Evolutionary conservation across 1,139 yeast genomes (phyloP), one percentile per base, ranked within the genome.

Genomic region (Suhomyces wounanorum): DNA sequence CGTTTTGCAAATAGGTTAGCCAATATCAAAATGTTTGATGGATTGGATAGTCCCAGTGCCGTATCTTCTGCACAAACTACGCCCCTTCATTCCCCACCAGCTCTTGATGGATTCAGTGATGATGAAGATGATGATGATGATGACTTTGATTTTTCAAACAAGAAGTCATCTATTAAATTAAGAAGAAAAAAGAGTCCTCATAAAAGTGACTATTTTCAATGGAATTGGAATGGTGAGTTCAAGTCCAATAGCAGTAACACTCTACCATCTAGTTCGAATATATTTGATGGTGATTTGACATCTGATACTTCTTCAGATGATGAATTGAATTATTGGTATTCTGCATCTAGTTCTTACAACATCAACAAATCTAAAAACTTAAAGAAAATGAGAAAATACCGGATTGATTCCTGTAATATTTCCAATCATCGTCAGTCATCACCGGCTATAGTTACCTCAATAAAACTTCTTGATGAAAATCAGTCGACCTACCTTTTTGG

Each of bases 11-110:
- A 69, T 26, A 57, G 72, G 37, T 63, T 73, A 48, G 69, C 69
- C 38, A 71, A 73, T 46, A 65, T 75, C 55, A 73, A 72, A 58
- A 68, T 67, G 67, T 76, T 76, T 59, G 72, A 75, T 54, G 79
- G 78, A 2, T 60, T 61, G n/a, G 78, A 73, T 44, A 66, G 74
- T 43, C 80, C 80, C 0, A 61, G 69, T 16, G 61, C 71, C 2
- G 78, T 76, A 2, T 70, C 76, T 11, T 65, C 70, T 13, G 56
- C 60, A 23, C 68, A 67, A 30, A 65, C 62, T 53, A 63, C 75
- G 23, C 79, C 79, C 1, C 49, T 64, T 38, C 68, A 67, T 40
- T 71, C 78, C 3, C 77, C 77, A 1, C 49, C 52, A 6, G 44
- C 44, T n/a, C 40, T 44, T 8, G 52, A 50, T 13, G 48, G 45